Base-by-base conservation (phyloP, 2,329 filamentous ascomycete species). In the Trichoderma endophyticum region DNA sequence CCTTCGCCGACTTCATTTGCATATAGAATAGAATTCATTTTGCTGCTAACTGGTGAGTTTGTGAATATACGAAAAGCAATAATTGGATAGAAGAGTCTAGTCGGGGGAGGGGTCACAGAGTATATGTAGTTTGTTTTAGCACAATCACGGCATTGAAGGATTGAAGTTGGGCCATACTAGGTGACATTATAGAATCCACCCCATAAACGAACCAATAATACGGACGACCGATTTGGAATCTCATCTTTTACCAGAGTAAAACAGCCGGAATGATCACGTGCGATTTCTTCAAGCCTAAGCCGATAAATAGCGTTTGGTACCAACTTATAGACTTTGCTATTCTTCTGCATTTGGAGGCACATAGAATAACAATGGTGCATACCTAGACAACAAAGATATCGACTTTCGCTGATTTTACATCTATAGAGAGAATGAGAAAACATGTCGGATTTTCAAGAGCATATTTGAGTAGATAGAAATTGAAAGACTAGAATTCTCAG, bases 1-100 rank as follows among this genome's bases (percentile, higher is more conserved):
- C 72, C 72, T 60, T 73, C 39, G 6, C 72, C 72, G 30, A 73
- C 12, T 51, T 72, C 72, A 56, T 70, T 4, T 26, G 72, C 66
- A 15, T 21, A 69, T 36, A 73, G 30, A 28, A 7, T 68, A 51
- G 36, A 54, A 36, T 43, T 34, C 72, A 64, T 73, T n/a, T 48
- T 71, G 15, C 5, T 59, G 2, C 56, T 30, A 28, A 6, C 0
- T 5, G 18, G 18, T 14, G 18, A 32, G 12, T 59, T 32, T 59
- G 15, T 21, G 15, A 59, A 59, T n/a, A 21, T 18, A 32, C 6
- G 9, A 59, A 4, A 9, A 12, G 56, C 18, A n/a, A 18, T 7
- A 30, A 30, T 14, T 18, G 18, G 36, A 39, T 57, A 32, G 12
- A 14, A 7, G 24, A 11, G 18, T 21, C 4, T 59, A 7, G 18